Conservation (phyloP, 768 basidiomycete genomes). For the Sporobolomyces roseus region DNA sequence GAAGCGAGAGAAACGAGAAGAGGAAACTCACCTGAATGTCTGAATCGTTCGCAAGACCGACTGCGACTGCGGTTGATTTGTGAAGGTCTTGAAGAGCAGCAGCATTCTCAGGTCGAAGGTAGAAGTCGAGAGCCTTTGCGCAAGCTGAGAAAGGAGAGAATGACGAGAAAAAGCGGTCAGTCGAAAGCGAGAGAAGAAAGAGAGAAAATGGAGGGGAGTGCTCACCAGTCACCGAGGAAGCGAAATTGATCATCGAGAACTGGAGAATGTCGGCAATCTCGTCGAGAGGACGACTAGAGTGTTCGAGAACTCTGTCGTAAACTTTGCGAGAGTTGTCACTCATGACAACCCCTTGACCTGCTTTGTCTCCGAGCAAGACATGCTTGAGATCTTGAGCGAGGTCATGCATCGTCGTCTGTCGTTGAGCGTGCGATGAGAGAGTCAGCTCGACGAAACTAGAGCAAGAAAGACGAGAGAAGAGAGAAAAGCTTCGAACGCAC, state of each 20-base stretch:
- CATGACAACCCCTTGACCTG: slow-evolving; percentile 16
- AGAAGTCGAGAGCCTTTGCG: slow-evolving; percentile 20
- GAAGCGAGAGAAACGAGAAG: background rate
- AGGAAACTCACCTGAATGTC: slow-evolving; percentile 1
- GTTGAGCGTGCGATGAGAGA: background rate
- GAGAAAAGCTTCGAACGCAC: background rate
- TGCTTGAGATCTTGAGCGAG: slow-evolving; percentile 18
- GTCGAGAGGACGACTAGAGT: slow-evolving; percentile 9
- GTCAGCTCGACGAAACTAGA: no score
- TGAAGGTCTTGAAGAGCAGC: background rate
- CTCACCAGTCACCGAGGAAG: slow-evolving; percentile 9
- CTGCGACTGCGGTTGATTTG: background rate
- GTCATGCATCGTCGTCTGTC: background rate
- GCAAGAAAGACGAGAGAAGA: background rate
- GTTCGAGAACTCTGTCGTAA: slow-evolving; percentile 18
- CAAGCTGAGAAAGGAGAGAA: background rate
- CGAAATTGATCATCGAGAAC: slow-evolving; percentile 26
- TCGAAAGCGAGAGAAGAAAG: background rate
- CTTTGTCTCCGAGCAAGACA: slow-evolving; percentile 12
- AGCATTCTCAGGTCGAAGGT: slow-evolving; percentile 11
- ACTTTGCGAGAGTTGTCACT: slow-evolving; percentile 2
- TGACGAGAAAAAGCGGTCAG: background rate
- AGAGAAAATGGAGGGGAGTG: background rate
- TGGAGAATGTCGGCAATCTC: slow-evolving; percentile 15
- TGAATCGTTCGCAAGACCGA: slow-evolving; percentile 8